These are phyloP conservation scores for Blastomyces gilchristii DNA, from an alignment of 2,329 filamentous ascomycete species.

Conservation along the genomic window DNA sequence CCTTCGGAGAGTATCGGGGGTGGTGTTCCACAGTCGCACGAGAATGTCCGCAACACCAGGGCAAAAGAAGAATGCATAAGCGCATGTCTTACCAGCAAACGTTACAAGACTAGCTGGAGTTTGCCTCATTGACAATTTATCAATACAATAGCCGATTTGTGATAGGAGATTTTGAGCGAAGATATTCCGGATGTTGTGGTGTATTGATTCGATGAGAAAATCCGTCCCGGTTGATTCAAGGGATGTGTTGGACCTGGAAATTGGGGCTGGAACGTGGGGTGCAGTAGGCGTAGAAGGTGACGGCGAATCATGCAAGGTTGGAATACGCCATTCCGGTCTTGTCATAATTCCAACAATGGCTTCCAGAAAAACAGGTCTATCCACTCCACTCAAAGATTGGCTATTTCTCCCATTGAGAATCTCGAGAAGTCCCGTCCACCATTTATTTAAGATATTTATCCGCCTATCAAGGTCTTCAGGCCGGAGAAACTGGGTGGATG, in stretches of 20 bases:
- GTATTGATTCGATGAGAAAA: slow-evolving; percentile 64
- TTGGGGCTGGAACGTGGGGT: slow-evolving; percentile 27
- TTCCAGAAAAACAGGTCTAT: slow-evolving; percentile 70
- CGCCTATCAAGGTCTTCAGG: slow-evolving; percentile 75
- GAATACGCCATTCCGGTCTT: slow-evolving; percentile 73
- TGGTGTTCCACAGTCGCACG: slow-evolving; percentile 67
- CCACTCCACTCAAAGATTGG: slow-evolving; percentile 71
- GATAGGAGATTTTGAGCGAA: slow-evolving; percentile 72
- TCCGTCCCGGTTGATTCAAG: slow-evolving; percentile 51
- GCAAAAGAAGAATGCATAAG: slow-evolving; percentile 88
- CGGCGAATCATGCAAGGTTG: slow-evolving; percentile 44
- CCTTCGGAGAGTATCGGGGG: slow-evolving; percentile 58
- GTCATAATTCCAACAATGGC: slow-evolving; percentile 74
- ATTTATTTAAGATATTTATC: slow-evolving; percentile 71
- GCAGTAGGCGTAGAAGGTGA: slow-evolving; percentile 45
- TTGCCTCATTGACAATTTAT: slow-evolving; percentile 74
- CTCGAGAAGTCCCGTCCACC: slow-evolving; percentile 77
- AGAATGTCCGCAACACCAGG: slow-evolving; percentile 76
- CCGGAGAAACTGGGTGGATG: slow-evolving; percentile 53
- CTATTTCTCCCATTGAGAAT: slow-evolving; percentile 67
- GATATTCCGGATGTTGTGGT: slow-evolving; percentile 81
- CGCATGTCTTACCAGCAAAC: slow-evolving; percentile 82
- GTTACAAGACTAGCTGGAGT: slow-evolving; percentile 62
- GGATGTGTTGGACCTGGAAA: slow-evolving; percentile 46
- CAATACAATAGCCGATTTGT: slow-evolving; percentile 78